phyloP scores from a whole-genome alignment of 2,329 filamentous ascomycete species.

The Celoporthe dispersa region DNA sequence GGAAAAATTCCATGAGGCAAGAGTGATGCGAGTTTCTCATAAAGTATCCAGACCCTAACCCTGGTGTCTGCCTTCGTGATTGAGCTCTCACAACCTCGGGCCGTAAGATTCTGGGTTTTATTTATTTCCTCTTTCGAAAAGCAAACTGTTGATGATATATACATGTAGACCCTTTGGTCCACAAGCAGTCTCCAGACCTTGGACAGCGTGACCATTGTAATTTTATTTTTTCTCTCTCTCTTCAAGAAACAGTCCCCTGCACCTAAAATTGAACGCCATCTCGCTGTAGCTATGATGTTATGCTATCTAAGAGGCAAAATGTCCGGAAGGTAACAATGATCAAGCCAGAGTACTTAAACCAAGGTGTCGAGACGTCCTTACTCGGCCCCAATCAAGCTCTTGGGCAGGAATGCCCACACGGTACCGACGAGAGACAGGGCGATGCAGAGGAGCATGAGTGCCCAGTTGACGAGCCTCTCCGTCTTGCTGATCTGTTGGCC shows the following conservation, averaged over 20 bases:
- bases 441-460: slow-evolving; percentile 70
- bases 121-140: not conserved
- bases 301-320: not conserved
- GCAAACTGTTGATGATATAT: not conserved
- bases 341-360: not conserved
- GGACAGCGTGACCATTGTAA: not conserved
- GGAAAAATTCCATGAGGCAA: not conserved
- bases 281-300: not conserved
- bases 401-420: slow-evolving; percentile 85
- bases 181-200: not conserved
- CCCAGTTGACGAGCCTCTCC: slow-evolving; percentile 71
- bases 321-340: not conserved
- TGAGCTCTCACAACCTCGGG: not conserved
- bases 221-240: too few species aligned
- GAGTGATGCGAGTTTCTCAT: not conserved
- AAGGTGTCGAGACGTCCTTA: slow-evolving; percentile 31
- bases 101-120: not conserved
- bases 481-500: slow-evolving; percentile 66
- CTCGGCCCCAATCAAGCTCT: slow-evolving; percentile 67
- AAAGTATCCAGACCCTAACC: not conserved
- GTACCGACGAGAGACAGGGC: slow-evolving; percentile 78
- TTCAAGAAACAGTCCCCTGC: not conserved
- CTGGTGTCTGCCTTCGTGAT: not conserved
- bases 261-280: not conserved
- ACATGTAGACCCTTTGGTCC: not conserved